phyloP scores from a whole-genome alignment of 1,139 yeast genomes.

The Wickerhamomyces sp. region DNA sequence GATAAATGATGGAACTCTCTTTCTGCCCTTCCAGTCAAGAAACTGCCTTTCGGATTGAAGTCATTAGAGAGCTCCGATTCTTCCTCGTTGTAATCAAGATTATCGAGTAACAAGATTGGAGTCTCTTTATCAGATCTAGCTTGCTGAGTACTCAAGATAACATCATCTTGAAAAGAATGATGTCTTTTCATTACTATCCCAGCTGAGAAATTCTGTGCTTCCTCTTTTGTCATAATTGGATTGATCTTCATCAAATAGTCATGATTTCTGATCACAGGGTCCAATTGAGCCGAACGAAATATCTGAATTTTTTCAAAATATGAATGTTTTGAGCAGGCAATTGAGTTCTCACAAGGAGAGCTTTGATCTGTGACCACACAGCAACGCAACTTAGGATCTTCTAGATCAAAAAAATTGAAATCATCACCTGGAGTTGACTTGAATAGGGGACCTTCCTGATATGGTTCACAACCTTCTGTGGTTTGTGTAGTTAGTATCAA shows the following conservation, averaged over 20 bases:
- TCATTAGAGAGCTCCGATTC: too few relatives aligned
- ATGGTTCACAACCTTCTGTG: too few relatives aligned
- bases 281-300: conserved; percentile 2
- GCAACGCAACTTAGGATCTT: conserved; percentile 19
- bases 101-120: too few relatives aligned
- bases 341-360: conserved; percentile 15
- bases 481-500: too few relatives aligned
- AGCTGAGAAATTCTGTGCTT: not conserved
- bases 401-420: conserved; percentile 9
- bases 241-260: not conserved
- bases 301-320: conserved; percentile 6
- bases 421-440: too few relatives aligned
- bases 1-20: not conserved
- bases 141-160: too few relatives aligned
- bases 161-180: conserved; percentile 5
- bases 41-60: too few relatives aligned
- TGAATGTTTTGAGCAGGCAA: conserved; percentile 17
- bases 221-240: not conserved
- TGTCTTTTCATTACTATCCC: conserved; percentile 10
- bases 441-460: too few relatives aligned
- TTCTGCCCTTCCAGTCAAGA: too few relatives aligned
- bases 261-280: conserved; percentile 6
- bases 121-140: too few relatives aligned
- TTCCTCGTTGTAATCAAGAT: too few relatives aligned
- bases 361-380: conserved; percentile 8